Percentiles rank a stretch among this genome's conserved stretches.
These are phyloP conservation scores for Yamagishiella unicocca DNA, from an alignment of 139 green algal genomes.

Conservation along the genomic window DNA sequence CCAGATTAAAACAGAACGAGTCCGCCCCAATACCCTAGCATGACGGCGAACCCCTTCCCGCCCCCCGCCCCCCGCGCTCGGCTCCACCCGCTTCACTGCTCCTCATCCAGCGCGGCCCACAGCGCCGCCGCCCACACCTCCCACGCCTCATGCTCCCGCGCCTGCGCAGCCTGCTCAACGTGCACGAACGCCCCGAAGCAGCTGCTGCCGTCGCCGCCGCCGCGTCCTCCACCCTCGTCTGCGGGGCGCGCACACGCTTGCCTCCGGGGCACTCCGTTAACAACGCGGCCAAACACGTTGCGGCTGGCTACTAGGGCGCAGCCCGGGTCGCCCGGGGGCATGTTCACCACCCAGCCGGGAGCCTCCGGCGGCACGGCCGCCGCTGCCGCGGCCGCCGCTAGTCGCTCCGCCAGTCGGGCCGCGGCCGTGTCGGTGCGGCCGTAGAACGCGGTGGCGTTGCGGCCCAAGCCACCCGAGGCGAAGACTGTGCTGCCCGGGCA, in stretches of 20 bases:
- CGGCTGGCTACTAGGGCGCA: slow-evolving; percentile 24
- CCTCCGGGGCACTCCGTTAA: slow-evolving; percentile 19
- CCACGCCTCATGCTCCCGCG: slow-evolving; percentile 16
- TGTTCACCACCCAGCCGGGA: background rate
- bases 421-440: background rate
- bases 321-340: background rate
- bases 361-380: background rate
- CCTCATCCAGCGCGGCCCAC: background rate
- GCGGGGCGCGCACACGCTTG: background rate
- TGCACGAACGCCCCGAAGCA: slow-evolving; percentile 40
- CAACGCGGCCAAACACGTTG: slow-evolving; percentile 50
- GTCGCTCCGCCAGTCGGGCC: background rate
- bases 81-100: no score
- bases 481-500: slow-evolving; percentile 44
- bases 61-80: no score
- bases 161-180: slow-evolving; percentile 11
- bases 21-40: no score
- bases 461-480: slow-evolving; percentile 31
- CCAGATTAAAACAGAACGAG: no score
- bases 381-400: background rate
- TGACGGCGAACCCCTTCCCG: no score
- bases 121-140: background rate
- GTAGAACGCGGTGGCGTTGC: slow-evolving; percentile 19
- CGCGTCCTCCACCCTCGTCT: background rate
- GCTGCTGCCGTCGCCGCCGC: background rate